Conservation (phyloP, 495 filamentous ascomycete genomes). For the Aspergillus incahuasiensis region DNA sequence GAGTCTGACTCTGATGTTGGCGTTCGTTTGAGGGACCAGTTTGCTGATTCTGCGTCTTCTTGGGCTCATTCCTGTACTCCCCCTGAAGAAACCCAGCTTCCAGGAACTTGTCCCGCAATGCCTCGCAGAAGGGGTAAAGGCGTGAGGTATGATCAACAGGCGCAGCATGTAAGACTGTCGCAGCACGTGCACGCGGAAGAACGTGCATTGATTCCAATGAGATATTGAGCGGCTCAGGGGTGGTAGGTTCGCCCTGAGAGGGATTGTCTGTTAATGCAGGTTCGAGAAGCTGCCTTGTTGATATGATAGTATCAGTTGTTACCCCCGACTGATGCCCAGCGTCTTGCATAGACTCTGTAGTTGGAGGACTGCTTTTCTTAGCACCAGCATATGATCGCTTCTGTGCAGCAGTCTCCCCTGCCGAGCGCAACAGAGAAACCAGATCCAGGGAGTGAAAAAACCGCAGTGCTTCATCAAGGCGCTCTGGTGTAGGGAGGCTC, state of each 20-base stretch:
- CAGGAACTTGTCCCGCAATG: conserved; percentile 55
- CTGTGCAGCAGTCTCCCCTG: conserved; percentile 12
- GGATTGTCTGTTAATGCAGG: not conserved
- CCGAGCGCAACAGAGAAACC: conserved; percentile 39
- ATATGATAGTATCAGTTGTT: not conserved
- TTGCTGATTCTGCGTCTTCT: not conserved
- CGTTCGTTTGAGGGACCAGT: not conserved
- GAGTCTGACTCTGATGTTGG: not conserved
- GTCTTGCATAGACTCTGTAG: not conserved
- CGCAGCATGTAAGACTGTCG: conserved; percentile 51
- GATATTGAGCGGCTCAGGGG: conserved; percentile 22
- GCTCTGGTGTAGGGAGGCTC: conserved; percentile 56
- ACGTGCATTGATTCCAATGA: conserved; percentile 38
- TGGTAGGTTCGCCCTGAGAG: not conserved
- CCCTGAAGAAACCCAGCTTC: conserved; percentile 55
- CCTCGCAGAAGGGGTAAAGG: conserved; percentile 59
- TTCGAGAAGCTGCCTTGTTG: not conserved
- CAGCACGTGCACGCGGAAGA: conserved; percentile 27
- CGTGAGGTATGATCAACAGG: conserved; percentile 53
- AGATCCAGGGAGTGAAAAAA: conserved; percentile 55
- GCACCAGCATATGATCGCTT: not conserved
- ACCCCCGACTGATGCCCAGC: not conserved
- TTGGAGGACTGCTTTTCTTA: not conserved
- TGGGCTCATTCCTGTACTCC: conserved; percentile 35
- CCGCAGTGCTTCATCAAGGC: conserved; percentile 53